phyloP scores from a whole-genome alignment of 306 rosid species.

The Ceratonia siliqua region DNA sequence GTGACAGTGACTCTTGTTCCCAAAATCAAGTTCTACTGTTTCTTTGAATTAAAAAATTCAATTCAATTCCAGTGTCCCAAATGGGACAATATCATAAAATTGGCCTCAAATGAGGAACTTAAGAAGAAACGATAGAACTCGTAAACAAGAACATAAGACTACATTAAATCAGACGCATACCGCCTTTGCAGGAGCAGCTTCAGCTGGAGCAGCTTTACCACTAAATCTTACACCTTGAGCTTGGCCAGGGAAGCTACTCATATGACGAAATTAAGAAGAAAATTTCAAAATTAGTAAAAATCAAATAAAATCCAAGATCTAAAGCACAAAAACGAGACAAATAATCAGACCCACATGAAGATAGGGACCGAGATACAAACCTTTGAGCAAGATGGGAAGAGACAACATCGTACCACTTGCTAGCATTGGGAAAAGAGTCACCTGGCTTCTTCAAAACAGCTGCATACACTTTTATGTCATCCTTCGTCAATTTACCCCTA shows the following conservation, averaged over 20 bases:
- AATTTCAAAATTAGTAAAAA: neutral
- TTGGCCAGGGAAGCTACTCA: constrained; percentile 54
- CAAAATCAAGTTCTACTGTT: neutral
- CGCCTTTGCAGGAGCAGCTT: constrained; percentile 42
- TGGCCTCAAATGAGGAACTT: neutral
- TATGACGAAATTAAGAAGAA: neutral
- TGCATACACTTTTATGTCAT: constrained; percentile 63
- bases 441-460: constrained; percentile 52
- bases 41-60: neutral
- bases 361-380: constrained; percentile 29
- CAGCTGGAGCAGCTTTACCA: constrained; percentile 35
- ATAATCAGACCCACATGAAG: neutral
- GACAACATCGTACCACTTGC: constrained; percentile 58
- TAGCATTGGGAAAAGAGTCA: constrained; percentile 42
- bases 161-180: constrained; percentile 17
- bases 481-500: constrained; percentile 56
- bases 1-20: too few relatives aligned
- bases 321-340: neutral
- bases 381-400: constrained; percentile 53
- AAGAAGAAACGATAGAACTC: neutral
- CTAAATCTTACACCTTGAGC: constrained; percentile 57
- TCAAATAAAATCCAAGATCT: neutral
- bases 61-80: neutral
- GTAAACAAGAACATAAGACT: neutral
- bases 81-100: neutral